phyloP scores from a whole-genome alignment of 2,329 filamentous ascomycete species.

The Fusarium sublunatum region DNA sequence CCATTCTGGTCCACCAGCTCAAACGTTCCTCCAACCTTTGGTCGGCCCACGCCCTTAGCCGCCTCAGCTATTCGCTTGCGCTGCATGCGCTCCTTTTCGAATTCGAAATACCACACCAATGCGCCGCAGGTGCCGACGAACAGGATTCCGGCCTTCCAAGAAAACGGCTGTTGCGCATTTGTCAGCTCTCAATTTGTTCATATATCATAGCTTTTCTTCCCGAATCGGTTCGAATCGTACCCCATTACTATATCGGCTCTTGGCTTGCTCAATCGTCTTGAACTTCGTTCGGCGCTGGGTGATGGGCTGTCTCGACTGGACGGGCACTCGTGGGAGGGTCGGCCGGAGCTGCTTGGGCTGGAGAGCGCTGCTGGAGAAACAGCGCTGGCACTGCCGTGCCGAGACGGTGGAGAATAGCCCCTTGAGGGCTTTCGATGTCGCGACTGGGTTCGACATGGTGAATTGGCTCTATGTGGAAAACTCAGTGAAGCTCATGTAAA shows the following conservation, averaged over 20 bases:
- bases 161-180: conserved; percentile 76
- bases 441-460: conserved; percentile 55
- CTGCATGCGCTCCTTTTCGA: conserved; percentile 91
- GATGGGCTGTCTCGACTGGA: conserved; percentile 51
- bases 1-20: conserved; percentile 85
- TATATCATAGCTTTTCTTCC: background rate
- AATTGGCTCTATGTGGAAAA: conserved; percentile 21
- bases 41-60: conserved; percentile 90
- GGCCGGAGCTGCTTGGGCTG: conserved; percentile 53
- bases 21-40: conserved; percentile 92
- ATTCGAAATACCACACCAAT: conserved; percentile 90
- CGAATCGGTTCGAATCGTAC: conserved; percentile 51
- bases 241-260: conserved; percentile 67
- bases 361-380: conserved; percentile 53
- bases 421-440: conserved; percentile 52
- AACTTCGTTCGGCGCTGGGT: conserved; percentile 55
- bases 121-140: conserved; percentile 83
- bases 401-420: conserved; percentile 49
- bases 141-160: conserved; percentile 87
- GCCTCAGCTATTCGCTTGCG: conserved; percentile 89
- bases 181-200: conserved; percentile 40
- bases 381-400: conserved; percentile 56
- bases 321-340: conserved; percentile 46
- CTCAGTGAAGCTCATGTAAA: conserved; percentile 33
- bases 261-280: conserved; percentile 69